Percentiles rank a stretch among this genome's conserved stretches.
Evolutionary conservation across 257 asterid genomes (phyloP).

Genomic region (Primulina tabacum): DNA sequence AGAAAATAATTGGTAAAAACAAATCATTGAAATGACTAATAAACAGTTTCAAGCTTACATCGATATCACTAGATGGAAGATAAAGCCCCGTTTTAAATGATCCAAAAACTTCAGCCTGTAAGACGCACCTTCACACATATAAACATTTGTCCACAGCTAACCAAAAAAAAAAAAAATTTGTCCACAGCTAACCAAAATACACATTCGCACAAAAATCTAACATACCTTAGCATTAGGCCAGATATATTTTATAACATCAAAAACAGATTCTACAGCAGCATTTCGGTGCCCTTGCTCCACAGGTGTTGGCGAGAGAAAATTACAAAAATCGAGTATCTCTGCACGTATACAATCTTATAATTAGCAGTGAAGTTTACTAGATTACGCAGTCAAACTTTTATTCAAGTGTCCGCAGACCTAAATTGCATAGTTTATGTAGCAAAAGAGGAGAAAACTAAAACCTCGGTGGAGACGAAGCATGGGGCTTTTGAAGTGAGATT

Average conservation of each 20-base stretch:
- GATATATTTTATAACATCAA: slow-evolving; percentile 72
- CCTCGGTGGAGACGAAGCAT: slow-evolving; percentile 96
- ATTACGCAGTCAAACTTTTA: not conserved
- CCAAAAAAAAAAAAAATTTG: not conserved
- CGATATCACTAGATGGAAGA: slow-evolving; percentile 95
- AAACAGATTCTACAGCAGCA: slow-evolving; percentile 74
- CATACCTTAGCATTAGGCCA: slow-evolving; percentile 88
- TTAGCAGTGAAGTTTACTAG: slow-evolving; percentile 29
- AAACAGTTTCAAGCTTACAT: slow-evolving; percentile 50
- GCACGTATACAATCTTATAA: slow-evolving; percentile 25
- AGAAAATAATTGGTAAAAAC: not conserved
- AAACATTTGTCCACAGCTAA: slow-evolving; percentile 4
- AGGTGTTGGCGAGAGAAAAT: slow-evolving; percentile 81
- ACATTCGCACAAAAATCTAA: not conserved
- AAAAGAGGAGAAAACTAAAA: slow-evolving; percentile 20
- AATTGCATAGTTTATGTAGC: not conserved
- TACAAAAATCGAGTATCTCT: slow-evolving; percentile 94
- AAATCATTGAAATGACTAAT: not conserved
- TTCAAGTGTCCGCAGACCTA: slow-evolving; percentile 8
- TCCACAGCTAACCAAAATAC: not conserved
- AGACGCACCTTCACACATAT: slow-evolving; percentile 19
- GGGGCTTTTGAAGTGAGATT: slow-evolving; percentile 70
- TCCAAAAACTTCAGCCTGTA: slow-evolving; percentile 94
- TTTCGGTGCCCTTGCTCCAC: slow-evolving; percentile 74
- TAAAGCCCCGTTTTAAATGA: slow-evolving; percentile 94